Evolutionary conservation across 1,284 basidiomycete species (phyloP), one percentile per base, ranked within the genome.

Genomic region (Earliella scabrosa): DNA sequence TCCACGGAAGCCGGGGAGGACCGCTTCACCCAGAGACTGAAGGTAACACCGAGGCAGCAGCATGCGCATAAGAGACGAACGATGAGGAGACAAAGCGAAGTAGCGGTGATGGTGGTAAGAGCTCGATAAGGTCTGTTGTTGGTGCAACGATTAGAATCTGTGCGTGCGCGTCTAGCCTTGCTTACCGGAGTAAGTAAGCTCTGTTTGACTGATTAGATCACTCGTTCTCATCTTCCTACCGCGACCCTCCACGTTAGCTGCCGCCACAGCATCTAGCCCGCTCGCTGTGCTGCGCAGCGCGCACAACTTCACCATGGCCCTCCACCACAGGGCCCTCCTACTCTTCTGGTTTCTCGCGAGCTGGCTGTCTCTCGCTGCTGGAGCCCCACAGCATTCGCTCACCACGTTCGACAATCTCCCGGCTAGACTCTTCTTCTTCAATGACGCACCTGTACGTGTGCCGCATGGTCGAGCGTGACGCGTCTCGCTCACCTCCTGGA

Each of bases 371-470:
- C 57, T 68, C 40, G 64, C 64, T 3, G 38, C 56, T 6, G 78
- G 78, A 31, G 7, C 6, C 7, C 29, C 29, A 6, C 6, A 6
- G 13, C 29, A 31, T 31, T 6, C 29, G 13, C 13, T 31, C 29
- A 31, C 29, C 6, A 6, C 29, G 29, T 91, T 91, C 69, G 64
- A 77, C 47, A 91, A 92, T 70, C 75, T 93, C n/a, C 95, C 96
- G 0, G 81, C 82, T n/a, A 80, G 84, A 63, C 73, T 98, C 50
- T 90, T 92, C 78, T 98, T 95, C 81, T 97, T 98, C 75, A 92
- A 97, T 63, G 96, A 97, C 75, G 89, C 92, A 6, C 73, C 88
- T 38, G 93, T 95, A 60, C 62, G 79, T 74, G 68, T 44, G 18
- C 45, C 57, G 48, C 43, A 56, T 53, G 54, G 54, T 49, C 34